Conservation (phyloP, 345 rosid genomes). For the Eucalyptus sp. region DNA sequence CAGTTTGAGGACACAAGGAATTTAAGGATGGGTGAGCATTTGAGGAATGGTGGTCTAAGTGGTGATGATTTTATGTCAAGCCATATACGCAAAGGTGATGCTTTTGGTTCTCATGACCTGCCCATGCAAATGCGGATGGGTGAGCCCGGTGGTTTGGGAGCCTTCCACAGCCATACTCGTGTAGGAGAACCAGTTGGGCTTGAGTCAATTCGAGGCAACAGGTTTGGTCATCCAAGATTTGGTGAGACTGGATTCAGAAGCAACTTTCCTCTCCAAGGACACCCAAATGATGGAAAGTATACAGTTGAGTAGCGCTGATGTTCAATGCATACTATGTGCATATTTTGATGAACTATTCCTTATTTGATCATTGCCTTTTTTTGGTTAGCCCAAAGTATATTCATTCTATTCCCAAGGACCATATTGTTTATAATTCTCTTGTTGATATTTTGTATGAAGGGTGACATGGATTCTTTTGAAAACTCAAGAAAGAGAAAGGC, state of each 20-base stretch:
- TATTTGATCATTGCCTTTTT: neutral
- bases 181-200: neutral
- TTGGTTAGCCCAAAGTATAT: neutral
- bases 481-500: slow-evolving; percentile 42
- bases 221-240: slow-evolving; percentile 12
- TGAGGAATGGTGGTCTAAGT: slow-evolving; percentile 17
- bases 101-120: slow-evolving; percentile 25
- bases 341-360: neutral
- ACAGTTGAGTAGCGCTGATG: slow-evolving; percentile 31
- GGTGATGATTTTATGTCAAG: slow-evolving; percentile 25
- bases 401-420: neutral
- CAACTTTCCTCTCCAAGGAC: slow-evolving; percentile 27
- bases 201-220: slow-evolving; percentile 1
- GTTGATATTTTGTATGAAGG: slow-evolving; percentile 15
- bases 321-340: neutral
- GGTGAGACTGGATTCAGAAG: slow-evolving; percentile 64
- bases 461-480: slow-evolving; percentile 33
- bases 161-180: slow-evolving; percentile 5
- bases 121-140: slow-evolving; percentile 13
- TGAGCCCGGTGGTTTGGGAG: slow-evolving; percentile 24
- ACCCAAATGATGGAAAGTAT: slow-evolving; percentile 33
- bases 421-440: neutral
- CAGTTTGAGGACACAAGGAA: slow-evolving; percentile 45
- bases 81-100: slow-evolving; percentile 40
- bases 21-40: slow-evolving; percentile 16